Percentiles rank a stretch among this genome's conserved stretches.
These are phyloP conservation scores for Luffa aegyptiaca DNA, from an alignment of 306 rosid genomes.

Conservation along the genomic window DNA sequence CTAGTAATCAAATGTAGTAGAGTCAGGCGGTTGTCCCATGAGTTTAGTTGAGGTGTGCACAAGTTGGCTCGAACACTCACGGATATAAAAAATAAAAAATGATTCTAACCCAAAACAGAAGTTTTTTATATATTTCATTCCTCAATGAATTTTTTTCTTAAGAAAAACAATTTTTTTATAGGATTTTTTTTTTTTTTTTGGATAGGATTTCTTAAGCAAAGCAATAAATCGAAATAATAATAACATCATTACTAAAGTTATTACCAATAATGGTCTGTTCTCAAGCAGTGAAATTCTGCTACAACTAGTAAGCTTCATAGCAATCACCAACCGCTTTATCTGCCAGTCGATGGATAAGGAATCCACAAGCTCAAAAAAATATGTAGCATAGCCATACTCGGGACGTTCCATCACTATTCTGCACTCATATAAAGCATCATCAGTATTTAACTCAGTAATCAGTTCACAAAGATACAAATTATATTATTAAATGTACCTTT, in stretches of 20 bases:
- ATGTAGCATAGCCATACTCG: slow-evolving; percentile 90
- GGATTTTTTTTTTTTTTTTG: no score
- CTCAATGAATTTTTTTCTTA: background rate
- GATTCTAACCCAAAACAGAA: background rate
- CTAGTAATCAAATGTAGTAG: no score
- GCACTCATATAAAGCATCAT: slow-evolving; percentile 22
- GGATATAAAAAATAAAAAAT: background rate
- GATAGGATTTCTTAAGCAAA: background rate
- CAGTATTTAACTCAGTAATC: background rate
- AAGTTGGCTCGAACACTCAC: no score
- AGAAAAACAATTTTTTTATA: no score
- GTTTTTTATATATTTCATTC: background rate
- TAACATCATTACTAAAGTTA: background rate
- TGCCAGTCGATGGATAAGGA: slow-evolving; percentile 74
- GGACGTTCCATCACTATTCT: slow-evolving; percentile 95
- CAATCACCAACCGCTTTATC: slow-evolving; percentile 77
- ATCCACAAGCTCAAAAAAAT: slow-evolving; percentile 75
- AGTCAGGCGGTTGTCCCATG: no score
- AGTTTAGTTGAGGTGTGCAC: no score
- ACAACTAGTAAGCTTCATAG: slow-evolving; percentile 68
- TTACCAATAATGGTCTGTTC: slow-evolving; percentile 63
- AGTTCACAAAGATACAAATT: background rate
- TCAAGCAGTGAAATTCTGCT: slow-evolving; percentile 75
- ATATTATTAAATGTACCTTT: slow-evolving; percentile 42
- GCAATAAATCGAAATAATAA: background rate